A percentile compares a stretch with the other conserved stretches of the same genome.
Conservation (phyloP, 2,329 filamentous ascomycete species). For the Neopestalotiopsis clavispora region DNA sequence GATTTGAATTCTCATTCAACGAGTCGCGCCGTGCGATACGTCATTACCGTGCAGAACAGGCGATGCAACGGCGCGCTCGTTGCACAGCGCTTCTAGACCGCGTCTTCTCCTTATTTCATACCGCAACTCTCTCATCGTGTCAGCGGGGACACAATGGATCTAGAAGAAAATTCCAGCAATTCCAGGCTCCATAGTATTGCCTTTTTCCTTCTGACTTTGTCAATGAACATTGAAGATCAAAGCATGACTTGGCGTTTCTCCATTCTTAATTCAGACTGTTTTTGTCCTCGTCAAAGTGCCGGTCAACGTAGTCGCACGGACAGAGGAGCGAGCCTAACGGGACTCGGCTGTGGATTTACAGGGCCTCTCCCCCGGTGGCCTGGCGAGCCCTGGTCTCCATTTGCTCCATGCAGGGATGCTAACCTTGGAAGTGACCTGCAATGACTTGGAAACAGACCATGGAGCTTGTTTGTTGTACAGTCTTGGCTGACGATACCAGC, state of each 20-base stretch:
- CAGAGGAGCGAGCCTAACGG: neutral
- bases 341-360: neutral
- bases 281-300: neutral
- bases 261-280: neutral
- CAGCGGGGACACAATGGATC: neutral
- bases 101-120: neutral
- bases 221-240: neutral
- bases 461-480: constrained; percentile 7
- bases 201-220: neutral
- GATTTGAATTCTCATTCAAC: neutral
- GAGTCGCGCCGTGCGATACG: neutral
- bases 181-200: neutral
- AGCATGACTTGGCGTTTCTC: constrained; percentile 2
- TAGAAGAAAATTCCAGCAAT: neutral
- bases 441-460: neutral
- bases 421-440: constrained; percentile 8
- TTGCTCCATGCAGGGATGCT: constrained; percentile 10
- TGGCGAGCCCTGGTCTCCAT: neutral
- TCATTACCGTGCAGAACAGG: neutral
- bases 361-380: neutral
- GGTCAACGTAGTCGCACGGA: neutral
- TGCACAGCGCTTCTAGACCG: neutral
- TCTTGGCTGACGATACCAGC: constrained; percentile 12
- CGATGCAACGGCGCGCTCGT: neutral
- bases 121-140: neutral